Evolutionary conservation across 768 basidiomycete genomes (phyloP).

Genomic region (Termitomyces sp.): DNA sequence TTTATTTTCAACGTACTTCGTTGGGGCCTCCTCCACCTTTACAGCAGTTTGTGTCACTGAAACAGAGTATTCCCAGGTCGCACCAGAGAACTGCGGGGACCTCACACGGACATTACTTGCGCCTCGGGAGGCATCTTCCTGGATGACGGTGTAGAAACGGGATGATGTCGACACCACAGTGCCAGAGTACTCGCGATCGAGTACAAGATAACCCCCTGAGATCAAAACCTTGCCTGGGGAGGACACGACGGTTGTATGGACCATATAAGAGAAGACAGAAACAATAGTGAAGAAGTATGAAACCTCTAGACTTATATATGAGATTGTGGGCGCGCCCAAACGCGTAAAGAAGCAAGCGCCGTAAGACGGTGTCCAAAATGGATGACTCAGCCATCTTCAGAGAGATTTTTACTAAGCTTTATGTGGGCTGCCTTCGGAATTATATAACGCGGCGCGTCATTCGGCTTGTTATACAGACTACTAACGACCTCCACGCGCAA

Average conservation of each 20-base stretch:
- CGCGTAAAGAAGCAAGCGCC: conserved; percentile 6
- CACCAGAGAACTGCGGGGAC: conserved; percentile 87
- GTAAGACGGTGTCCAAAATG: not conserved
- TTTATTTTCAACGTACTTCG: conserved; percentile 31
- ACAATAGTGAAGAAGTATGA: not conserved
- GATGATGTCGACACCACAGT: conserved; percentile 89
- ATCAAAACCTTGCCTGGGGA: conserved; percentile 93
- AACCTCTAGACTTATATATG: conserved; percentile 6
- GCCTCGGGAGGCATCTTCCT: conserved; percentile 23
- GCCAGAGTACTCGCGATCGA: conserved; percentile 82
- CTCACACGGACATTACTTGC: conserved; percentile 58
- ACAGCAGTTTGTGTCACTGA: conserved; percentile 27
- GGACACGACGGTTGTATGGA: conserved; percentile 66
- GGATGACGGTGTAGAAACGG: conserved; percentile 84
- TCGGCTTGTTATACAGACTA: conserved; percentile 5
- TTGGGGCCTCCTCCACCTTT: conserved; percentile 24
- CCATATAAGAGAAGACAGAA: conserved; percentile 26
- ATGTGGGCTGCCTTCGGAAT: conserved; percentile 1
- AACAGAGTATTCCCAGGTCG: conserved; percentile 70
- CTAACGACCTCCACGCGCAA: conserved; percentile 67
- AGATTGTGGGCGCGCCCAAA: conserved; percentile 1
- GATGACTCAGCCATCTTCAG: conserved; percentile 7
- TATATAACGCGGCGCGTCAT: not conserved
- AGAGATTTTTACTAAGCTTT: not conserved
- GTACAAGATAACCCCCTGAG: conserved; percentile 95